These are phyloP conservation scores for Myxozyma melibiosi DNA, from an alignment of 805 yeast genomes.

Conservation along the genomic window DNA sequence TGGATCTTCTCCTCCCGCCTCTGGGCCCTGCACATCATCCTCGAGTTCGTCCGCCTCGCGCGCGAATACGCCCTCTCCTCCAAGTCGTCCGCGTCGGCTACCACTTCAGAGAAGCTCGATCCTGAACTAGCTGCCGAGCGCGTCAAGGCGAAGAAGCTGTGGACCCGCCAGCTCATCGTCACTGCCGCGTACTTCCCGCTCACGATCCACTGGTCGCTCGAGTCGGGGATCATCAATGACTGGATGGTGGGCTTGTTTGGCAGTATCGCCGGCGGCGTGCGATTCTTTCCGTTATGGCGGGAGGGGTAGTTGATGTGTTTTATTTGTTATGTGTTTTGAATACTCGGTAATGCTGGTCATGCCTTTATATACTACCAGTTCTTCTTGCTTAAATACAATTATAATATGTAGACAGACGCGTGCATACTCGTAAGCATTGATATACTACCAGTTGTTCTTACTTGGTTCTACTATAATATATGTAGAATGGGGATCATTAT, in stretches of 20 bases:
- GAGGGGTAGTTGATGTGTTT: too few species aligned
- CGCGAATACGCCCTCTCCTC: conserved; percentile 15
- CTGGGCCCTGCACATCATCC: conserved; percentile 46
- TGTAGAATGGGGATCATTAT: too few species aligned
- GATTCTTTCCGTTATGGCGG: conserved; percentile 34
- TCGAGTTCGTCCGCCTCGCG: conserved; percentile 40
- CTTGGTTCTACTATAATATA: too few species aligned
- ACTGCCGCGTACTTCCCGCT: conserved; percentile 48
- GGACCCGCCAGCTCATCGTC: conserved; percentile 38
- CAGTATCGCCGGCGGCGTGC: conserved; percentile 40
- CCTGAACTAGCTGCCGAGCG: not conserved
- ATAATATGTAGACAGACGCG: not conserved
- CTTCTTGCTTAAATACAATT: not conserved
- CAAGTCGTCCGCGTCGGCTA: not conserved
- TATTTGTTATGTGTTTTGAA: not conserved
- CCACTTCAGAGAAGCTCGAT: conserved; percentile 1
- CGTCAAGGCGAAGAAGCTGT: conserved; percentile 10
- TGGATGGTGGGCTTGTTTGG: conserved; percentile 46
- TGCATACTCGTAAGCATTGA: not conserved
- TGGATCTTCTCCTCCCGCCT: conserved; percentile 44
- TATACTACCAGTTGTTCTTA: too few species aligned
- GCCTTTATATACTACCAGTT: not conserved
- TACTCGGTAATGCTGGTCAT: not conserved
- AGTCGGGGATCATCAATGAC: conserved; percentile 41
- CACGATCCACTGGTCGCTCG: conserved; percentile 48